Base-by-base conservation (phyloP, 306 rosid genomes). In the Rubus idaeus region DNA sequence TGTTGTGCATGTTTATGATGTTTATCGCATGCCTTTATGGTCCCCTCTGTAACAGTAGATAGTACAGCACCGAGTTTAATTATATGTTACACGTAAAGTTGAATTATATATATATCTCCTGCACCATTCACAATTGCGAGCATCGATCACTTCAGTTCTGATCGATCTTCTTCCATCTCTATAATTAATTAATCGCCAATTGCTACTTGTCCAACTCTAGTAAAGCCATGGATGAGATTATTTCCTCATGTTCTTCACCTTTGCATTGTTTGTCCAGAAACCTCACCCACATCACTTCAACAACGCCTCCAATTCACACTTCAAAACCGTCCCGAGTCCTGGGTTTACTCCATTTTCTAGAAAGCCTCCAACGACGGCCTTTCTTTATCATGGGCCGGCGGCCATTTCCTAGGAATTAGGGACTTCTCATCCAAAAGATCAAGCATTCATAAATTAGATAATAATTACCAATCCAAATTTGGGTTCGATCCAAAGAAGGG, bases 281-380 rank as follows among this genome's bases (percentile, higher is more conserved):
- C 51, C 61, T 74, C 82, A 18, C 10, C 45, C 65, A 17, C 79
- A 1, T 45, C 11, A 13, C 62, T 82, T 47, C 82, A 76, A 70
- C 81, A 84, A 39, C 82, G 69, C 0, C 86, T 82, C 60, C 84
- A 61, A 8, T 76, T 79, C 80, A 39, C 82, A 12, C 4, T 82
- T 61, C 82, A 76, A 6, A 76, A 21, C 63, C 70, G 84, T 18
- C 62, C 86, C 0, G 84, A 79, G 67, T 45, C 81, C 79, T 85
- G 88, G 88, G 80, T 52, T 0, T 85, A 85, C 58, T 40, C 74
- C 75, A 85, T 85, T 51, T 79, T 79, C 63, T 85, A 86, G 88
- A 66, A 68, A 79, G 83, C 82, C 51, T 76, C 76, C n/a, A 75
- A 68, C 30, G 71, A 73, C 30, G 49, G 47, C n/a, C n/a, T 47